phyloP scores from a whole-genome alignment of 192 early-diverging fungal species.

The Backusella tuberculispora region DNA sequence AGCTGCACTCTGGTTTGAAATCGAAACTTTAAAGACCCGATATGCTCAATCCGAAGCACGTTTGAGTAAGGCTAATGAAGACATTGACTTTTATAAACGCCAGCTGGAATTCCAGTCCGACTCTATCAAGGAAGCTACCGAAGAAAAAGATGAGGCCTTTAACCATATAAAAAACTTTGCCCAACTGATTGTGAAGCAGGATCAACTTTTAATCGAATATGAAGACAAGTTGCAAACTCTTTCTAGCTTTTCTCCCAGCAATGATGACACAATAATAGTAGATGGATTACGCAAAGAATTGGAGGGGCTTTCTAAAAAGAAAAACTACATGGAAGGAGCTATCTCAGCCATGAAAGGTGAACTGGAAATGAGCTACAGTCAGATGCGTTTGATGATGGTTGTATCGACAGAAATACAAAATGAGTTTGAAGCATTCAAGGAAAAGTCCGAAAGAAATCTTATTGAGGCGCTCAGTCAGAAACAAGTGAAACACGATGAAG shows the following conservation, averaged over 20 bases:
- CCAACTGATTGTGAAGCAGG: slow-evolving; percentile 20
- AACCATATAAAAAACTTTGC: slow-evolving; percentile 6
- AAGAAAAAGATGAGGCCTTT: neutral
- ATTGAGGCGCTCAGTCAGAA: neutral
- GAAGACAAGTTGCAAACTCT: slow-evolving; percentile 7
- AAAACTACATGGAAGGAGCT: slow-evolving; percentile 11
- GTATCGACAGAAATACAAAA: slow-evolving; percentile 36
- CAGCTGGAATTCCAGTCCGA: slow-evolving; percentile 8
- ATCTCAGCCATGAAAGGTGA: slow-evolving; percentile 19
- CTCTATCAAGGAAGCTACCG: neutral
- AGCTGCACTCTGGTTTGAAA: slow-evolving; percentile 16
- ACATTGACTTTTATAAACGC: slow-evolving; percentile 20
- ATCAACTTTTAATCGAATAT: slow-evolving; percentile 20
- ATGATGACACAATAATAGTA: neutral
- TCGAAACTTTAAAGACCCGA: slow-evolving; percentile 18
- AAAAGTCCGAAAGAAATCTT: neutral
- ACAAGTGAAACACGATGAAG: neutral
- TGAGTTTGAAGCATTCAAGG: slow-evolving; percentile 19
- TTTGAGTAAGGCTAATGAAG: slow-evolving; percentile 6
- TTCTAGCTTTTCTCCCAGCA: neutral
- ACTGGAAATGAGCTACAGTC: slow-evolving; percentile 25
- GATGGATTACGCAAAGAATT: slow-evolving; percentile 3
- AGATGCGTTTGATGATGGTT: slow-evolving; percentile 31
- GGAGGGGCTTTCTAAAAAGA: neutral
- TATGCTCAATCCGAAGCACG: slow-evolving; percentile 7